These are phyloP conservation scores for Aurinia saxatilis DNA, from an alignment of 345 rosid genomes.

Conservation along the genomic window DNA sequence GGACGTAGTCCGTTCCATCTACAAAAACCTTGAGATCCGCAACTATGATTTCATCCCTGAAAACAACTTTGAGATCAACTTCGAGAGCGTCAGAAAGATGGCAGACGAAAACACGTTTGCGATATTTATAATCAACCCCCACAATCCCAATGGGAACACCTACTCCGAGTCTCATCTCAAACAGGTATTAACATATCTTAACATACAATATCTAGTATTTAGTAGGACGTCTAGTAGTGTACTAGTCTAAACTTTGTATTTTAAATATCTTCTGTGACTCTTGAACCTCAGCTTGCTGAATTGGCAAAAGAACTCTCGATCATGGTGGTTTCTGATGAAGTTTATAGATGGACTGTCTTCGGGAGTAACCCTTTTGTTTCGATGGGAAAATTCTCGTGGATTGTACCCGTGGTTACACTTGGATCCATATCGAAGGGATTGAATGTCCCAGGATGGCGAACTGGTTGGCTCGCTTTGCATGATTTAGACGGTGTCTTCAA, in stretches of 20 bases:
- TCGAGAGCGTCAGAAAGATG: conserved; percentile 31
- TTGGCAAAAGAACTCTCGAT: conserved; percentile 39
- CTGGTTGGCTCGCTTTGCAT: conserved; percentile 39
- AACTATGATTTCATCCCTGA: conserved; percentile 39
- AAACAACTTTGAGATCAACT: conserved; percentile 42
- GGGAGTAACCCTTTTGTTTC: conserved; percentile 41
- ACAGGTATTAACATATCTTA: conserved; percentile 6
- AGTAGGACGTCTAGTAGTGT: no score
- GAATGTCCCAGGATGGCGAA: conserved; percentile 56
- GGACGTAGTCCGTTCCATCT: conserved; percentile 21
- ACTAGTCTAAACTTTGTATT: no score
- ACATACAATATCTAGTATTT: no score
- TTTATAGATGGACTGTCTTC: conserved; percentile 34
- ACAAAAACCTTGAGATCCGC: conserved; percentile 30
- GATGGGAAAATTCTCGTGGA: conserved; percentile 41
- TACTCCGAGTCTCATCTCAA: conserved; percentile 34
- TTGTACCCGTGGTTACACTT: conserved; percentile 40
- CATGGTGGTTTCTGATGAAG: conserved; percentile 51
- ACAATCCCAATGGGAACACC: conserved; percentile 29
- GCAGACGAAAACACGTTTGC: conserved; percentile 48
- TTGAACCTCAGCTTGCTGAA: conserved; percentile 33
- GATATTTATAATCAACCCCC: conserved; percentile 40
- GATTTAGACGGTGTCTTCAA: conserved; percentile 36
- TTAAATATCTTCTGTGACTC: no score
- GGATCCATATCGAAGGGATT: conserved; percentile 58